Evolutionary conservation across 768 basidiomycete species (phyloP).

Genomic region (Crassisporium funariophilum): DNA sequence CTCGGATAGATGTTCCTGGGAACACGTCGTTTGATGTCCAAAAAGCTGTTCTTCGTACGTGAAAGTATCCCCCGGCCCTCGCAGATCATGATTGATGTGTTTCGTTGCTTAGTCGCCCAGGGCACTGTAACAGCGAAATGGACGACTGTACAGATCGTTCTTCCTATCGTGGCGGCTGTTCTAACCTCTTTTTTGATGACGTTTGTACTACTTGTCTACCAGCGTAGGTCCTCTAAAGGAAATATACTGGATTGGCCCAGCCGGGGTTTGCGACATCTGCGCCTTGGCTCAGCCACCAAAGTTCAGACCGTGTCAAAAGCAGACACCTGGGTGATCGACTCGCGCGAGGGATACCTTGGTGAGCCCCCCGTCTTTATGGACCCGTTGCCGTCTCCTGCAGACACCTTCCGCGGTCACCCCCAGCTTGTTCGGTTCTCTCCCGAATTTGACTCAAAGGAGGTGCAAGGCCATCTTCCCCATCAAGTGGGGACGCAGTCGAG

Average conservation of each 20-base stretch:
- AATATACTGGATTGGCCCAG: background rate
- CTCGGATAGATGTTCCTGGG: slow-evolving; percentile 18
- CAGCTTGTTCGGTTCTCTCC: too few relatives aligned
- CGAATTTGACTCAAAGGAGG: too few relatives aligned
- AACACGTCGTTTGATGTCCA: slow-evolving; percentile 24
- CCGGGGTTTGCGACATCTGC: background rate
- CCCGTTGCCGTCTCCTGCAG: too few relatives aligned
- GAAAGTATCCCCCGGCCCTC: background rate
- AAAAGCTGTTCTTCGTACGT: slow-evolving; percentile 22
- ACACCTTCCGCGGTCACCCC: too few relatives aligned
- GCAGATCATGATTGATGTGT: background rate
- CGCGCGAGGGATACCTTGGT: too few relatives aligned
- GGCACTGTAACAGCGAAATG: slow-evolving; percentile 10
- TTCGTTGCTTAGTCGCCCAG: background rate
- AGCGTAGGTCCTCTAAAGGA: slow-evolving; percentile 2
- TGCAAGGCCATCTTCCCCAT: too few relatives aligned
- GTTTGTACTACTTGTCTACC: slow-evolving; percentile 10
- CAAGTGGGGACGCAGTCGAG: too few relatives aligned
- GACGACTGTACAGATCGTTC: slow-evolving; percentile 22
- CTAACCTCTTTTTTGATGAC: slow-evolving; percentile 13
- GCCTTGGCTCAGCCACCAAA: background rate
- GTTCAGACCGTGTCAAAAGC: background rate
- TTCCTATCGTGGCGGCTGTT: slow-evolving; percentile 19
- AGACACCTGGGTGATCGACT: background rate
- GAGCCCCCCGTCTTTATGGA: too few relatives aligned